Evolutionary conservation across 2,329 filamentous ascomycete species (phyloP).

Genomic region (Fonsecaea nubica): DNA sequence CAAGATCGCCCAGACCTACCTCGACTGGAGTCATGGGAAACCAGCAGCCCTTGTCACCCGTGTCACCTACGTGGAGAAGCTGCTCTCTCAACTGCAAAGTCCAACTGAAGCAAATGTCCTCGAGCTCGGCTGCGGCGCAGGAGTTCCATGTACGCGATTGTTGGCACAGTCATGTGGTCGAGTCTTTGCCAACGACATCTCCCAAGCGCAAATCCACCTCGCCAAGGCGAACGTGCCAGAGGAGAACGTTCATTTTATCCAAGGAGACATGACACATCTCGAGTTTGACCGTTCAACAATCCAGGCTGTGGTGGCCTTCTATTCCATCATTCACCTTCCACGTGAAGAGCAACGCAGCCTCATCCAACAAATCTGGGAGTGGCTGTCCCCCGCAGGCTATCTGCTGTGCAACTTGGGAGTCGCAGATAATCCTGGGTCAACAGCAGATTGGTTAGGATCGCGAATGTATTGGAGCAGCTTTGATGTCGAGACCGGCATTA

Average conservation of each 20-base stretch:
- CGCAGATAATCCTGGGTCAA: conserved; percentile 34
- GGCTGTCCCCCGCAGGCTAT: conserved; percentile 60
- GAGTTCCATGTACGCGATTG: conserved; percentile 44
- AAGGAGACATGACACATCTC: conserved; percentile 54
- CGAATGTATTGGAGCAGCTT: conserved; percentile 38
- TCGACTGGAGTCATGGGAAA: conserved; percentile 45
- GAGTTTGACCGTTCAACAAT: conserved; percentile 48
- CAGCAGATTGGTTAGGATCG: conserved; percentile 25
- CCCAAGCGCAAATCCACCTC: conserved; percentile 48
- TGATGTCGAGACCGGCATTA: conserved; percentile 23
- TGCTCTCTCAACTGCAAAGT: conserved; percentile 40
- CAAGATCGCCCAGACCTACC: conserved; percentile 47
- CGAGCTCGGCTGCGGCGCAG: conserved; percentile 53
- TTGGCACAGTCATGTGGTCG: conserved; percentile 36
- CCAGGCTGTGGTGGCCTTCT: conserved; percentile 60
- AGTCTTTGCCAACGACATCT: conserved; percentile 55
- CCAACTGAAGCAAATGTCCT: conserved; percentile 41
- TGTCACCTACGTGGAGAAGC: conserved; percentile 43
- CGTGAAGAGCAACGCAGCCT: conserved; percentile 58
- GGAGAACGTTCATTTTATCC: conserved; percentile 41
- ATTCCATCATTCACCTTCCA: conserved; percentile 63
- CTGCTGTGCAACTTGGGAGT: conserved; percentile 58
- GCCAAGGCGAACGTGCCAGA: conserved; percentile 42
- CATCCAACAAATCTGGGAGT: conserved; percentile 53
- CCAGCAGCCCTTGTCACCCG: conserved; percentile 45